These are phyloP conservation scores for Trametopsis cervina DNA, from an alignment of 768 basidiomycete species.

Conservation along the genomic window DNA sequence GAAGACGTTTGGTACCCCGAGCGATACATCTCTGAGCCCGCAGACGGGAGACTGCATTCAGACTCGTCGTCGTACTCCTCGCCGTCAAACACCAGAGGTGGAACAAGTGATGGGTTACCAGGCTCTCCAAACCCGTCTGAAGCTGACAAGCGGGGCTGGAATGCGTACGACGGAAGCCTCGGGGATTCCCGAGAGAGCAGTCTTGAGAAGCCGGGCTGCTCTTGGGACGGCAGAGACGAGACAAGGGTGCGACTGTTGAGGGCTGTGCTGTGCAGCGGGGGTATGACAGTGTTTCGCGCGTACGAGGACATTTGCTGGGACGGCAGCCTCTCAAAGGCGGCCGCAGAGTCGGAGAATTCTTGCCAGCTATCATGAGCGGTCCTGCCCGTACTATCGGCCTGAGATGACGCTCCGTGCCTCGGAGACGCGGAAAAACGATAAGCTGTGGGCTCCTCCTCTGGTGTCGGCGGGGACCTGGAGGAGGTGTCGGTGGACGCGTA, in stretches of 20 bases:
- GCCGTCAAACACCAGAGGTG: conserved; percentile 22
- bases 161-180: conserved; percentile 11
- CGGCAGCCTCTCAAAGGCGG: conserved; percentile 8
- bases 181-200: conserved; percentile 8
- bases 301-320: conserved; percentile 4
- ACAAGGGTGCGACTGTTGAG: background rate
- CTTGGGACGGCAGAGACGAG: background rate
- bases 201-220: conserved; percentile 5
- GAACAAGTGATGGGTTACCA: conserved; percentile 22
- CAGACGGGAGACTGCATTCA: conserved; percentile 22
- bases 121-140: conserved; percentile 21
- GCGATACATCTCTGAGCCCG: conserved; percentile 21
- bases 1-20: conserved; percentile 13
- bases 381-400: background rate
- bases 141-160: conserved; percentile 14
- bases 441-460: conserved; percentile 9
- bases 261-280: background rate
- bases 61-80: conserved; percentile 25
- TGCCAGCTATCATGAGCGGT: conserved; percentile 6
- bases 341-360: conserved; percentile 1
- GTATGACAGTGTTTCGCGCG: background rate
- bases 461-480: conserved; percentile 3
- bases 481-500: conserved; percentile 6
- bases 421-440: conserved; percentile 2
- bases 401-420: conserved; percentile 1